Evolutionary conservation across 176 grass and related monocot species (phyloP), one percentile per base, ranked within the genome.

Genomic region (Carex myosuroides): DNA sequence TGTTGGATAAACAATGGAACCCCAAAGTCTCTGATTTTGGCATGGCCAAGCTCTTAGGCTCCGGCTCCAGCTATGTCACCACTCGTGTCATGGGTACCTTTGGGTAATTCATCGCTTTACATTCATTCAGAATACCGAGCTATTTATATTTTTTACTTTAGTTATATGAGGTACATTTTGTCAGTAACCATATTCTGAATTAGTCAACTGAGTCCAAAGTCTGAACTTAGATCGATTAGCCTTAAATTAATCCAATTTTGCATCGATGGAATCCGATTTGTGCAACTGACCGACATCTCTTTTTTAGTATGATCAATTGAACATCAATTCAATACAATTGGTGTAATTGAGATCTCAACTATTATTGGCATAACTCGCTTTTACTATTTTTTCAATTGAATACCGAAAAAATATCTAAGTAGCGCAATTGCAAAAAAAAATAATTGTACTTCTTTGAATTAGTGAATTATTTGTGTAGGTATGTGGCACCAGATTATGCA

Each of bases 11-110:
- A 87, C 90, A 92, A 29, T 99, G 93, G 88, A 99, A 92, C 79
- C 53, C 97, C 66, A 99, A 94, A 91, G 97, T 99, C 6, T 99
- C 97, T 0, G 97, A 99, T 88, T 99, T 99, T 82, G 97, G 97
- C n/a, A 91, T 99, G 90, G 93, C 97, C 59, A 94, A 96, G 81
- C 91, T 96, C 1, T 91, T 99, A 48, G 97, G 93, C 20, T 74
- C 93, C 3, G 97, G 93, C 10, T 99, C 93, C 3, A 99, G 93
- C 91, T 99, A 90, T 66, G 97, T 96, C 82, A 96, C 93, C 8
- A 99, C 97, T 54, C 93, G 97, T 17, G 97, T 94, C 14, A 99
- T 96, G 91, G 97, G 97, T 57, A 99, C 97, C 33, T 99, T 99
- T 59, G 97, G 97, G 93, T 95, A 85, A 79, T 33, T 67, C 44